These are phyloP conservation scores for Fusarium pseudonygamai DNA, from an alignment of 2,329 filamentous ascomycete species.

Conservation along the genomic window DNA sequence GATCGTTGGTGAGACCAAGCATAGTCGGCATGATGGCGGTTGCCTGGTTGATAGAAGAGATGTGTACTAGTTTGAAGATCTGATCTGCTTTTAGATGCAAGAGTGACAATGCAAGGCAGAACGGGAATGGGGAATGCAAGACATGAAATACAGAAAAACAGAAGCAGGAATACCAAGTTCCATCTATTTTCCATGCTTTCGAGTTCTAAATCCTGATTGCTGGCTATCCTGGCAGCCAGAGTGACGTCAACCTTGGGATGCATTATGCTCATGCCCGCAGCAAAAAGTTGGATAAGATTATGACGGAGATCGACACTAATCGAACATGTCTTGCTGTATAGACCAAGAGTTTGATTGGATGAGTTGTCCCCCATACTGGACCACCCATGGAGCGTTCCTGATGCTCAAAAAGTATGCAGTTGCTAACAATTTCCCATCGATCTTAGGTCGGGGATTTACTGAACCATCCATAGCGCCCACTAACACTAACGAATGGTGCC, in stretches of 20 bases:
- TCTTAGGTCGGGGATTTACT: slow-evolving; percentile 9
- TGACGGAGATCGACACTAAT: slow-evolving; percentile 40
- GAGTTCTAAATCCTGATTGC: slow-evolving; percentile 43
- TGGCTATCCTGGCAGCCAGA: slow-evolving; percentile 29
- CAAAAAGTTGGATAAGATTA: slow-evolving; percentile 34
- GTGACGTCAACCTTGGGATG: slow-evolving; percentile 41
- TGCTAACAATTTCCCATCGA: neutral
- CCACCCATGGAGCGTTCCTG: slow-evolving; percentile 8
- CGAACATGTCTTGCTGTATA: slow-evolving; percentile 15
- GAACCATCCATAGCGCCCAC: slow-evolving; percentile 8
- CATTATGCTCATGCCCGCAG: slow-evolving; percentile 2
- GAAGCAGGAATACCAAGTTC: slow-evolving; percentile 12
- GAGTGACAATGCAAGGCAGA: neutral
- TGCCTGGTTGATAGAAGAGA: neutral
- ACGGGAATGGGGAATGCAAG: slow-evolving; percentile 5
- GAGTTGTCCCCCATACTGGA: neutral
- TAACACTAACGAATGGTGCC: neutral
- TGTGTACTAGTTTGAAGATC: neutral
- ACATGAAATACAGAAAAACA: slow-evolving; percentile 16
- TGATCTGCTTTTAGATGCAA: slow-evolving; percentile 9
- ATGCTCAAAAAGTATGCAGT: neutral
- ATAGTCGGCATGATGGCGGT: slow-evolving; percentile 41
- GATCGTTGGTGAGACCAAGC: slow-evolving; percentile 43
- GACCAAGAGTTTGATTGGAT: slow-evolving; percentile 9
- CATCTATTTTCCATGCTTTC: slow-evolving; percentile 38